A percentile compares a stretch with the other conserved stretches of the same genome.
Conservation (phyloP, 805 yeast species). For the Jamesozyma lodderae region DNA sequence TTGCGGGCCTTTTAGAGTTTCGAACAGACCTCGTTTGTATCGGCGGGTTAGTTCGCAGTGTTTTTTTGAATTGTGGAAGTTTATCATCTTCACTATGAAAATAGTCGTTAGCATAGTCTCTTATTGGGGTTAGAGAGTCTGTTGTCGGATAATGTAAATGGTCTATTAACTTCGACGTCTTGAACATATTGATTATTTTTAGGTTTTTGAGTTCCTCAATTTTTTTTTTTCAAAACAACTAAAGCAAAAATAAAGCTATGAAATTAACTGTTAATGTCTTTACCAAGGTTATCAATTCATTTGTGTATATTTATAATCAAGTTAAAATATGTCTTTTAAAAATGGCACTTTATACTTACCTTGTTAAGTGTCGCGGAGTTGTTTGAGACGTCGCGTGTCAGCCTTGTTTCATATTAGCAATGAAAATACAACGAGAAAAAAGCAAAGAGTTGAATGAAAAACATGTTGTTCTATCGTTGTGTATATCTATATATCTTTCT, state of each 20-base stretch:
- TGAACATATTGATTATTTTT: no score
- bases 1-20: slow-evolving; percentile 17
- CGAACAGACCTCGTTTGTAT: slow-evolving; percentile 1
- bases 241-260: no score
- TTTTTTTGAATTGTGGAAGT: slow-evolving; percentile 12
- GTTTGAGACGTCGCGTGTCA: neutral
- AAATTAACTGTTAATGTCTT: no score
- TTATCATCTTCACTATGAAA: slow-evolving; percentile 22
- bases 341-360: no score
- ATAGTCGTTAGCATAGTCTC: slow-evolving; percentile 25
- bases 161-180: slow-evolving; percentile 18
- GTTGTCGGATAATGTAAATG: slow-evolving; percentile 19
- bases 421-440: neutral
- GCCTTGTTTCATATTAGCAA: neutral
- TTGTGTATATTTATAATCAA: no score
- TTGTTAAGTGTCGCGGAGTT: neutral
- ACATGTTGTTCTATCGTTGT: no score
- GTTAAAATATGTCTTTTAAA: no score
- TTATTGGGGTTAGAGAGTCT: slow-evolving; percentile 26
- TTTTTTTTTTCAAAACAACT: neutral
- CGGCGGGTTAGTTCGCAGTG: neutral
- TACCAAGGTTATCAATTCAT: no score
- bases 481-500: no score
- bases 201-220: no score
- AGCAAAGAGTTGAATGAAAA: neutral